Evolutionary conservation across 495 filamentous ascomycete genomes (phyloP), one percentile per base, ranked within the genome.

Genomic region (Daldinia concentrica): DNA sequence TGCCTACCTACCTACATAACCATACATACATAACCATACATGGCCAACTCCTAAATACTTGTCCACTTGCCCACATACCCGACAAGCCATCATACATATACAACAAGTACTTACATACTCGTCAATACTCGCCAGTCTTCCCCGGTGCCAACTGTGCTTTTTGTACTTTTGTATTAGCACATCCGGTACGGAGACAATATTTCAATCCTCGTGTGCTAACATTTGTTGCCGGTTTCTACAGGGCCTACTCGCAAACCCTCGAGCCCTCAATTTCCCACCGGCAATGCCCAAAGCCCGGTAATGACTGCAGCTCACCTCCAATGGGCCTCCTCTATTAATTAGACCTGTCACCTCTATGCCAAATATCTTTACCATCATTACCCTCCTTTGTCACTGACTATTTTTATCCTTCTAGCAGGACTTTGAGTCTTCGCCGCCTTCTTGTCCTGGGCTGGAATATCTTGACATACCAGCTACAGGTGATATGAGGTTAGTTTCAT

Each of bases 401-500:
- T 62, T 69, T 61, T 71, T 66, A 63, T 57, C 69, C 72, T 69
- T 74, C 75, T 72, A 80, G 73, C 77, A 84, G 82, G 82, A 83
- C 71, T 84, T 82, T 79, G 82, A 82, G 80, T 77, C 80, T 77
- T 81, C 82, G 77, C 77, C 82, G 74, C 76, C 78, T 64, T 79
- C 81, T 56, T 81, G 81, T 72, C 68, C 79, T 69, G 82, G 81
- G 79, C 78, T 84, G 73, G 81, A 82, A 69, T 84, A 83, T 69
- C 77, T 84, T 60, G 82, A 84, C 52, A 77, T 82, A 64, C 79
- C 78, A 56, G 73, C 78, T 34, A 72, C 80, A 71, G 72, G 80
- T 83, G 82, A 84, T 77, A 83, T 84, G 82, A 80, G 82, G 81
- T 83, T 71, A 73, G 82, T 51, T 48, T 11, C 2, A 19, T 56